These are phyloP conservation scores for Diaporthe aspalathi DNA, from an alignment of 2,329 filamentous ascomycete genomes.

Conservation along the genomic window DNA sequence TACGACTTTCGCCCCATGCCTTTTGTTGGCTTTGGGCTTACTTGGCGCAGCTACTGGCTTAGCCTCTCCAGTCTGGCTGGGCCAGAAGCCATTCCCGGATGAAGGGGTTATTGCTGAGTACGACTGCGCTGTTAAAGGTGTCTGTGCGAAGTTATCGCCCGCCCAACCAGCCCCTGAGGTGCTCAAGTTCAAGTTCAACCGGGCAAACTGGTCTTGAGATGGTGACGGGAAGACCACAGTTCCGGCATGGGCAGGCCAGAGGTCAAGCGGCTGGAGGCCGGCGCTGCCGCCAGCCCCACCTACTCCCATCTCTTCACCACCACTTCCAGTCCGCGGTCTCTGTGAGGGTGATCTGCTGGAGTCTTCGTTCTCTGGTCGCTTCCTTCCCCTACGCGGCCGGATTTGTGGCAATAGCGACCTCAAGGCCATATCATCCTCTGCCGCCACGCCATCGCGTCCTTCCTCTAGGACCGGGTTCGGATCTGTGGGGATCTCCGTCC, in stretches of 20 bases:
- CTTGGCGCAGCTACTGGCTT: slow-evolving; percentile 79
- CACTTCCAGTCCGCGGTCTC: slow-evolving; percentile 63
- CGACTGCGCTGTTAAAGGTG: slow-evolving; percentile 77
- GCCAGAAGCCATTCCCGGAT: slow-evolving; percentile 64
- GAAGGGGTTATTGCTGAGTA: slow-evolving; percentile 81
- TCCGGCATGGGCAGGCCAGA: slow-evolving; percentile 59
- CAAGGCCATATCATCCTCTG: slow-evolving; percentile 90
- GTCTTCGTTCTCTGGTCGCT: slow-evolving; percentile 73
- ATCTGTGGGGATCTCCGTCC: slow-evolving; percentile 76
- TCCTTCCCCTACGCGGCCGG: slow-evolving; percentile 70
- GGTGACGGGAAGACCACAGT: slow-evolving; percentile 50
- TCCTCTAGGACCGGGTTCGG: slow-evolving; percentile 71
- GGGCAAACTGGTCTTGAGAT: slow-evolving; percentile 50
- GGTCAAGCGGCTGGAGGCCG: slow-evolving; percentile 65
- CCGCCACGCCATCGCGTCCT: slow-evolving; percentile 81
- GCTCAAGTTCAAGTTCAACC: slow-evolving; percentile 50
- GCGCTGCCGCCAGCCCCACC: slow-evolving; percentile 53
- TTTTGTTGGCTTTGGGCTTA: slow-evolving; percentile 64
- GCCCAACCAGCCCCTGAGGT: slow-evolving; percentile 57
- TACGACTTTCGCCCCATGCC: slow-evolving; percentile 85
- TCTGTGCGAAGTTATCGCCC: slow-evolving; percentile 66
- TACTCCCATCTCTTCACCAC: slow-evolving; percentile 48
- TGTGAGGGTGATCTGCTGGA: slow-evolving; percentile 64
- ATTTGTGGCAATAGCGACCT: slow-evolving; percentile 85
- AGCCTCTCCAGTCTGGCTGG: slow-evolving; percentile 67